phyloP scores from a whole-genome alignment of 2,329 filamentous ascomycete species.

The Aurifilum marmelostoma region DNA sequence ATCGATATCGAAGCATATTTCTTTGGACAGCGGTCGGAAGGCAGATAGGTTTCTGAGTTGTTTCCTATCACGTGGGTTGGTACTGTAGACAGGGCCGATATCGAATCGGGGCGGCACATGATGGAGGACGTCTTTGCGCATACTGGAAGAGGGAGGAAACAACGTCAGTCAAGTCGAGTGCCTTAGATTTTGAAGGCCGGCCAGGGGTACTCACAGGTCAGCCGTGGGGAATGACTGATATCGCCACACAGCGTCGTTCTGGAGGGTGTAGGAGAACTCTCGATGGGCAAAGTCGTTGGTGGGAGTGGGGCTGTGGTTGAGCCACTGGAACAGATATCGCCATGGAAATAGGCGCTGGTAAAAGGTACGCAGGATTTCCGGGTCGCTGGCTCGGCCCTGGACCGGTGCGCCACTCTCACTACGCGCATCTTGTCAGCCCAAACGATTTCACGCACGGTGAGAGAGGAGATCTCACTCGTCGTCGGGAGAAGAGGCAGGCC shows the following conservation, averaged over 20 bases:
- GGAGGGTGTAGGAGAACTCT: conserved; percentile 95
- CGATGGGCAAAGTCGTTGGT: conserved; percentile 88
- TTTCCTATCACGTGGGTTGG: conserved; percentile 93
- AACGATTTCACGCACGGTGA: background rate
- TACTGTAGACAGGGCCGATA: conserved; percentile 95
- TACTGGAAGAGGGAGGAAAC: conserved; percentile 46
- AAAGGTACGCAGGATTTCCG: conserved; percentile 87
- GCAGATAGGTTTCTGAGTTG: conserved; percentile 76
- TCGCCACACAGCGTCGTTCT: conserved; percentile 87
- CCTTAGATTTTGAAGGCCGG: background rate
- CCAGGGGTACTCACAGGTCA: conserved; percentile 49
- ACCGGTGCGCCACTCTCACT: conserved; percentile 43
- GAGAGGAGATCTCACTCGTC: background rate
- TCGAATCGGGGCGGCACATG: conserved; percentile 94
- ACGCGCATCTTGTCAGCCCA: conserved; percentile 29
- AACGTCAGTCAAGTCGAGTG: conserved; percentile 19
- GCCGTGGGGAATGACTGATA: conserved; percentile 73
- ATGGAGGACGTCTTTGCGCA: conserved; percentile 88
- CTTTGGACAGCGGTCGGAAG: conserved; percentile 88
- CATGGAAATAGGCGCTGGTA: conserved; percentile 97
- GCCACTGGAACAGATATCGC: conserved; percentile 93
- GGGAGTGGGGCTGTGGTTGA: conserved; percentile 88
- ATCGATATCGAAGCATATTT: conserved; percentile 99
- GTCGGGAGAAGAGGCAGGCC: conserved; percentile 44
- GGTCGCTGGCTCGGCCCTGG: conserved; percentile 63